Conservation (phyloP, 257 asterid species). For the Leonotis leonurus region DNA sequence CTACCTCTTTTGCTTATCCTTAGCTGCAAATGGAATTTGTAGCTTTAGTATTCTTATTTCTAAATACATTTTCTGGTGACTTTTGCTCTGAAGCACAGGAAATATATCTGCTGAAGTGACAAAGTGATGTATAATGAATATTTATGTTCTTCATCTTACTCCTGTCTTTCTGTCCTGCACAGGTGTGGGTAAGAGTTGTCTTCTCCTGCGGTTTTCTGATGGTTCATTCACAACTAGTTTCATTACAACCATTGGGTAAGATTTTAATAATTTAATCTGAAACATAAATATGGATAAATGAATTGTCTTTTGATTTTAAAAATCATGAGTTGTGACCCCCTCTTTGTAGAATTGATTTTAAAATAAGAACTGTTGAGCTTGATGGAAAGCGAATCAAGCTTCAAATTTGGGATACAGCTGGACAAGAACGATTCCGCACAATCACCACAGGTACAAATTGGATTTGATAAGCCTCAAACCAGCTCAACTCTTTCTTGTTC, state of each 20-base stretch:
- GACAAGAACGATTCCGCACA: slow-evolving; percentile 46
- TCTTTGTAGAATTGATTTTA: slow-evolving; percentile 36
- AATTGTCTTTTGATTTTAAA: neutral
- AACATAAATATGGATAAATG: neutral
- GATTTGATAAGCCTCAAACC: neutral
- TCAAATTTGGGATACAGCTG: slow-evolving; percentile 50
- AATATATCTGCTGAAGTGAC: neutral
- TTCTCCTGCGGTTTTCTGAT: slow-evolving; percentile 79
- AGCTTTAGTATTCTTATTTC: neutral
- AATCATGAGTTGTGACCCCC: too few relatives aligned
- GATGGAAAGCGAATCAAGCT: slow-evolving; percentile 45
- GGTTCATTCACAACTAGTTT: slow-evolving; percentile 81
- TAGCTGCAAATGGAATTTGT: neutral
- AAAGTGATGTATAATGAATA: neutral
- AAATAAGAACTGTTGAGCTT: slow-evolving; percentile 47
- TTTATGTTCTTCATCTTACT: neutral
- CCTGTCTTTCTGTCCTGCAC: slow-evolving; percentile 11
- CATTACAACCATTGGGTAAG: slow-evolving; percentile 47
- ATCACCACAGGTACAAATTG: slow-evolving; percentile 37
- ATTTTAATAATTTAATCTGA: neutral
- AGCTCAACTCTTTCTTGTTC: too few relatives aligned
- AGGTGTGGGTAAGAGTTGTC: slow-evolving; percentile 89
- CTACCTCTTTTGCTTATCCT: too few relatives aligned
- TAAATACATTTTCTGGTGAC: neutral
- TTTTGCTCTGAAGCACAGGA: neutral